These are phyloP conservation scores for Solanum chiquidenum DNA, from an alignment of 257 asterid genomes.

Conservation along the genomic window DNA sequence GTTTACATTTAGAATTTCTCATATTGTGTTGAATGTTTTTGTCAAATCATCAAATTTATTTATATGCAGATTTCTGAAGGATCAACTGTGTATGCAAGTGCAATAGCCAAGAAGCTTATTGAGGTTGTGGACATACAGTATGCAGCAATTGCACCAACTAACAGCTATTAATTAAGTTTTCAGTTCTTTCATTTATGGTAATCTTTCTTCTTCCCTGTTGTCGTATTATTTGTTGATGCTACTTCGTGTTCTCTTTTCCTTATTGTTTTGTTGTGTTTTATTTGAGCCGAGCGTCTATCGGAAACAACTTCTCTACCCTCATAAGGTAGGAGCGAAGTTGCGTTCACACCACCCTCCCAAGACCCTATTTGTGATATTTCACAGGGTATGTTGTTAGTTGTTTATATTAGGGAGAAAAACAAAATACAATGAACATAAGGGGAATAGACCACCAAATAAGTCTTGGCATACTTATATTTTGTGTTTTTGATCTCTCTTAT, in stretches of 20 bases:
- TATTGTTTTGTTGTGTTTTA: neutral
- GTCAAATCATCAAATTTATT: neutral
- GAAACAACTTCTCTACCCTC: neutral
- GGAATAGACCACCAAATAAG: neutral
- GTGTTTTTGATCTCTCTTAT: neutral
- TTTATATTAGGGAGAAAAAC: neutral
- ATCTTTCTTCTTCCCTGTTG: neutral
- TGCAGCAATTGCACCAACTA: slow-evolving; percentile 53
- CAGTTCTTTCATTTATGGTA: neutral
- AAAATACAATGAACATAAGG: neutral
- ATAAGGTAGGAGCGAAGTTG: neutral
- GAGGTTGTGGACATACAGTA: slow-evolving; percentile 73
- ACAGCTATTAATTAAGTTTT: slow-evolving; percentile 33
- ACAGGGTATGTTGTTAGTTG: neutral
- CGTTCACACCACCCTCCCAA: neutral
- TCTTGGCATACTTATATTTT: neutral
- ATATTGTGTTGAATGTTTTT: neutral
- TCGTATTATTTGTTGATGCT: neutral
- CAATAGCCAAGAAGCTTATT: slow-evolving; percentile 78
- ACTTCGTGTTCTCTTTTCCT: neutral
- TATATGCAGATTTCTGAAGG: slow-evolving; percentile 77
- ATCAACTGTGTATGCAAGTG: slow-evolving; percentile 74
- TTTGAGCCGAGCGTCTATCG: neutral
- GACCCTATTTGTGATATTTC: neutral
- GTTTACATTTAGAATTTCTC: neutral